These are phyloP conservation scores for Trichoderma koningii DNA, from an alignment of 2,329 filamentous ascomycete species.

Conservation along the genomic window DNA sequence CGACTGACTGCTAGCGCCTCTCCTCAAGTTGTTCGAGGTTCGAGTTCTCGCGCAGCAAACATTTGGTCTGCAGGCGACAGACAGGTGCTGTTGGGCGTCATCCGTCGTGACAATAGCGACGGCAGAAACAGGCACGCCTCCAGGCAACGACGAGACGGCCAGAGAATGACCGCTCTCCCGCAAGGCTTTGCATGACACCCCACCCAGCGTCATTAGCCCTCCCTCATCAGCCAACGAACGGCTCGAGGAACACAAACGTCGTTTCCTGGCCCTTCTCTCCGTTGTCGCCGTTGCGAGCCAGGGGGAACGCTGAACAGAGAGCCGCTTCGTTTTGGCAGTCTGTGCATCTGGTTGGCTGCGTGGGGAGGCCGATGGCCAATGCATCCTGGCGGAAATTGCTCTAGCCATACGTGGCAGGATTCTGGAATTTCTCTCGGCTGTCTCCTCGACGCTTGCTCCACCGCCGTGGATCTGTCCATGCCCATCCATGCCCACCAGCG, in stretches of 20 bases:
- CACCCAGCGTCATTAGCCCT: constrained; percentile 13
- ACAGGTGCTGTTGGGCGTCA: constrained; percentile 11
- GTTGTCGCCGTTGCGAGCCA: constrained; percentile 24
- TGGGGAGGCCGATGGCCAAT: constrained; percentile 34
- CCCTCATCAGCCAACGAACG: constrained; percentile 1
- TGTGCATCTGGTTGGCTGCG: constrained; percentile 35
- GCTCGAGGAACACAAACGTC: constrained; percentile 21
- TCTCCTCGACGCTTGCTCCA: constrained; percentile 18
- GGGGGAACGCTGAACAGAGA: constrained; percentile 9
- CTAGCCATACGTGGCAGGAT: constrained; percentile 41
- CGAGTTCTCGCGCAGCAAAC: constrained; percentile 3
- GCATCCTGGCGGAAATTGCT: constrained; percentile 32
- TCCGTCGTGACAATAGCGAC: constrained; percentile 22
- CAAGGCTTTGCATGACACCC: constrained; percentile 20
- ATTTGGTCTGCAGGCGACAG: constrained; percentile 6
- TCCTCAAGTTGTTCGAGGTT: constrained; percentile 10
- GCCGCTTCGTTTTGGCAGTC: constrained; percentile 18
- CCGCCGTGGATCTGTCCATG: constrained; percentile 21
- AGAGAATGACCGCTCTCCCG: constrained; percentile 16
- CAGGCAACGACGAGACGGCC: constrained; percentile 22
- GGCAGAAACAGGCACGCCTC: constrained; percentile 21
- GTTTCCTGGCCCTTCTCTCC: constrained; percentile 15
- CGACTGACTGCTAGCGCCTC: not conserved
- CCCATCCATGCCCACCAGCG: constrained; percentile 17
- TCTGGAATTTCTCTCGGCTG: constrained; percentile 39